Evolutionary conservation across 148 eudicot species (phyloP).

Genomic region (Selenicereus undatus): DNA sequence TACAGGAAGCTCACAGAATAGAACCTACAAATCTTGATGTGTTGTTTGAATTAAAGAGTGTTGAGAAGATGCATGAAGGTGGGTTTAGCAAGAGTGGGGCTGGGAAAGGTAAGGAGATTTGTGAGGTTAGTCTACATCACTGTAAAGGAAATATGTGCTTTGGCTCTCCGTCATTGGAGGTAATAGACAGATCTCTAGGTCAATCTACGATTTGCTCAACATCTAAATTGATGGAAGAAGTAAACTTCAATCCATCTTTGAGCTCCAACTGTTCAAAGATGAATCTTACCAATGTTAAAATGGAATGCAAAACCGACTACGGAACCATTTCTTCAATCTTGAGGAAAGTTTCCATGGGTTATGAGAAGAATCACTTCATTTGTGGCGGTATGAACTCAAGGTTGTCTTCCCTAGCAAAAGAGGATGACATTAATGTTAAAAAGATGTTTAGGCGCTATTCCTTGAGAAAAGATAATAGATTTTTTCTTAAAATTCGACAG

Average conservation of each 20-base stretch:
- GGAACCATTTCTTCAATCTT: neutral
- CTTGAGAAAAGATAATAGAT: neutral
- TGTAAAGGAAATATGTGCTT: neutral
- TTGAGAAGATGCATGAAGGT: neutral
- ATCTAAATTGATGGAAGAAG: conserved; percentile 1
- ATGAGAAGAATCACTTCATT: neutral
- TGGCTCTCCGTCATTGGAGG: neutral
- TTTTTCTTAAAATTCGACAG: neutral
- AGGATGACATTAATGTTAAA: neutral
- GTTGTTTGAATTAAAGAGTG: neutral
- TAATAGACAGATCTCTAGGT: neutral
- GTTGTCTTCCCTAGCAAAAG: neutral
- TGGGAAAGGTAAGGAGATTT: conserved; percentile 1
- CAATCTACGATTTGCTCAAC: neutral
- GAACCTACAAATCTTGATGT: conserved; percentile 6
- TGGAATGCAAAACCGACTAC: neutral
- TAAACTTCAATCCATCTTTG: neutral
- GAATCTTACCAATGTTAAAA: neutral
- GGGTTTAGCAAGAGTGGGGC: neutral
- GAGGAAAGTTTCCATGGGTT: conserved; percentile 3
- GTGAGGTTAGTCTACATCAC: neutral
- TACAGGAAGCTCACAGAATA: conserved; percentile 3
- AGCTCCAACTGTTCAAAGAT: neutral
- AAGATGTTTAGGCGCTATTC: neutral
- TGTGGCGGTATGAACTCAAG: neutral